Base-by-base conservation (phyloP, 2,329 filamentous ascomycete species). In the Alternaria ventricosa region DNA sequence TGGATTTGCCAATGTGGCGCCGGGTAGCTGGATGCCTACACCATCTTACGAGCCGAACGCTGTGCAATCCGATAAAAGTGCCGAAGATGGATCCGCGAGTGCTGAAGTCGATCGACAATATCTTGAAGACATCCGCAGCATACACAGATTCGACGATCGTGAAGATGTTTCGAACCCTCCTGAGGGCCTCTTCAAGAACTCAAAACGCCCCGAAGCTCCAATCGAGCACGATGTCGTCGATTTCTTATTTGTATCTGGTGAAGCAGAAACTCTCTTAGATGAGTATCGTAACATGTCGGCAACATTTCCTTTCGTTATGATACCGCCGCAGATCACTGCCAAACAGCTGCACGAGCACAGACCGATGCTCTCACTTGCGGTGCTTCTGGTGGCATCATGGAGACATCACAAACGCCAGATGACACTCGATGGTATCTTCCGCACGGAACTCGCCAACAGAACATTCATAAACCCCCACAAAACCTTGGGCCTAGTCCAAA, bases 291-390 rank as follows among this genome's bases (percentile, higher is more conserved):
- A 70, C 8, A 78, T 78, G 75, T 70, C 73, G 3, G 28, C 57
- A 8, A 73, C 70, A 0, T 78, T 76, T 20, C 77, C 75, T 2
- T 79, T 78, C 36, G 75, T 79, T 13, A 70, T 75, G 10, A 28
- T 78, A 36, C 54, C 69, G 4, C 25, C 64, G 1, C 28, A 56
- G 8, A 47, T 68, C 6, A 67, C 71, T 22, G 67, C 65, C 11
- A 50, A 53, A 10, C 63, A 73, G 11, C 61, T 79, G 11, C 62
- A 72, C 61, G 27, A 33, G 8, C 63, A 68, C 7, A 73, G 73
- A 15, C 75, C 76, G 3, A 78, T 79, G 76, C 61, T 78, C 4
- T 71, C 78, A 33, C 68, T 78, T 13, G 75, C 75, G 1, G 70
- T 78, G 9, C 60, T 78, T 0, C 74, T 70, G 9, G 71, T 70